Evolutionary conservation across 352 stramenopile genomes (phyloP), one percentile per base, ranked within the genome.

Genomic region (Pythium plurisporium): DNA sequence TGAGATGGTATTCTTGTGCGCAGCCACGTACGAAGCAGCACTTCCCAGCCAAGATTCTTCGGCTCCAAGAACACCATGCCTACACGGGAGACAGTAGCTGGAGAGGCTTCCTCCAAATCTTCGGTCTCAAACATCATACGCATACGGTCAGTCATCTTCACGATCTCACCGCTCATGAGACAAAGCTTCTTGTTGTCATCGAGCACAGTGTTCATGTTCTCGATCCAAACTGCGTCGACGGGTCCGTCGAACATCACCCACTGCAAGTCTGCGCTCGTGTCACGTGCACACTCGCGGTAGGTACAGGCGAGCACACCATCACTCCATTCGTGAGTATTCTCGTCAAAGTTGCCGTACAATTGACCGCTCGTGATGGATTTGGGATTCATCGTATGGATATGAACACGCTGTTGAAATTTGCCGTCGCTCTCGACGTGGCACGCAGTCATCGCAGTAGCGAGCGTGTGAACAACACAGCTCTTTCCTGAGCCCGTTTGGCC

Each of bases 51-150:
- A 11, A 98, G 74, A 2, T 87, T 94, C 23, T 82, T 95, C 0
- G 94, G 92, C 59, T 98, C 91, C 91, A 98, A 98, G 74, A 98
- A 98, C 26, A 98, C 95, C 82, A 98, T 98, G 12, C 94, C 94
- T 1, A 94, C 96, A 2, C 94, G 91, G 42, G 83, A 97, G 8
- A 98, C 94, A 3, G 94, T 98, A 29, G 94, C 94, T 0, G 94
- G 94, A 2, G 92, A 98, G 17, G 94, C 94, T 2, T 97, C 91
- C 0, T 79, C 91, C 1, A 98, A 70, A 53, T 98, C 94, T 63
- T 98, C 91, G 20, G 96, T 87, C 65, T 98, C 94, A 51, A 98
- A 98, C 90, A 98, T 97, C 94, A 98, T 98, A 7, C 89, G 97
- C 94, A 98, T 98, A 36, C 96, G 76, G 37, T 90, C 79, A 3